Percentiles rank a stretch among this genome's conserved stretches.
Conservation (phyloP, 176 grass and related monocot genomes). For the Calamus simplicifolius region DNA sequence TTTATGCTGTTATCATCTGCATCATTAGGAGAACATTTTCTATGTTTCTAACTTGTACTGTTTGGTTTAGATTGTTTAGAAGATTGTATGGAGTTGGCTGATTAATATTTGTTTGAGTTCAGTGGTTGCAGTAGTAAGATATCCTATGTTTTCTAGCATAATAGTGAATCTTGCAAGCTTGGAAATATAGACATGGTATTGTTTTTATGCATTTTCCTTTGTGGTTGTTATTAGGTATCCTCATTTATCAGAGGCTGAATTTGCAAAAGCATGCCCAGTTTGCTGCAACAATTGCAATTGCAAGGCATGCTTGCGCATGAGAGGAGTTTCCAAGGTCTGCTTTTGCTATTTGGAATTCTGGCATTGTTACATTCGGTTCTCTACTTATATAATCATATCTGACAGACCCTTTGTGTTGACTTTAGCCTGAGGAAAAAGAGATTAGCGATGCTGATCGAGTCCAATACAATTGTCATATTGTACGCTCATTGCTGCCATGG, state of each 20-base stretch:
- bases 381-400: not conserved
- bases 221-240: constrained; percentile 47
- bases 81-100: too few species aligned
- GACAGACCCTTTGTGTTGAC: constrained; percentile 4
- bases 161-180: too few species aligned
- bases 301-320: constrained; percentile 54
- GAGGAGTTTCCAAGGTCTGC: constrained; percentile 32
- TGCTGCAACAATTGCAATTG: constrained; percentile 72
- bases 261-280: constrained; percentile 44
- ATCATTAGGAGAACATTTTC: too few species aligned
- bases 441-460: constrained; percentile 35
- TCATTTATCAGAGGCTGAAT: constrained; percentile 37
- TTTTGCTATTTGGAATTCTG: not conserved
- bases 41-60: too few species aligned
- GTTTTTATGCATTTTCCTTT: constrained; percentile 2
- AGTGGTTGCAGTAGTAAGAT: too few species aligned
- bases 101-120: too few species aligned
- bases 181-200: not conserved
- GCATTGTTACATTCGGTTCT: not conserved
- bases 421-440: constrained; percentile 42
- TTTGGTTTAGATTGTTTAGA: too few species aligned
- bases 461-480: constrained; percentile 31
- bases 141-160: too few species aligned
- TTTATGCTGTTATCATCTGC: too few species aligned
- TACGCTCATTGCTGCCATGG: constrained; percentile 50